phyloP scores from a whole-genome alignment of 2,329 filamentous ascomycete species.

The Fusarium sublunatum region DNA sequence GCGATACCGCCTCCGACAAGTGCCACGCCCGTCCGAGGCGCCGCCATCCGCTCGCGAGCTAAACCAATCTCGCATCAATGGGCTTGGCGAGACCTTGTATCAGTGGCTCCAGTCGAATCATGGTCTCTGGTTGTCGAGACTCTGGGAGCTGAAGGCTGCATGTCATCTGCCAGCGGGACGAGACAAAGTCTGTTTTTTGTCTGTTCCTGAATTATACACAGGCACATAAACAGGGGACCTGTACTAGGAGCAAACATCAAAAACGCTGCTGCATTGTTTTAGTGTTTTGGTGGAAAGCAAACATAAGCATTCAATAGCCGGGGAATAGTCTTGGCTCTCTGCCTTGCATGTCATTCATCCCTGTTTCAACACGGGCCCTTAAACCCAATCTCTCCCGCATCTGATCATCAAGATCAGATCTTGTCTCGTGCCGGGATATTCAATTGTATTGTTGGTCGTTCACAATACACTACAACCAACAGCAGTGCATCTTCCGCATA shows the following conservation, averaged over 20 bases:
- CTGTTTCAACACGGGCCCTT: not conserved
- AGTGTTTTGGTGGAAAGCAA: no score
- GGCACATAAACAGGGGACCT: not conserved
- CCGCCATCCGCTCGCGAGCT: slow-evolving; percentile 19
- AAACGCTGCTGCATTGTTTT: not conserved
- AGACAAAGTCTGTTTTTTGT: slow-evolving; percentile 2
- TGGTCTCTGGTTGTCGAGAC: slow-evolving; percentile 4
- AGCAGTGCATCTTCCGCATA: slow-evolving; percentile 24
- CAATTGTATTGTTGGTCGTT: no score
- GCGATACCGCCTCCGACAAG: slow-evolving; percentile 20
- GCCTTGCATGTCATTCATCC: not conserved
- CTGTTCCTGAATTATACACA: not conserved
- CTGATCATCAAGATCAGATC: slow-evolving; percentile 3
- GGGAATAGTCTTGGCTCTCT: not conserved
- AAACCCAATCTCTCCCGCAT: slow-evolving; percentile 2
- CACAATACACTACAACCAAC: not conserved
- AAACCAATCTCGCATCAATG: slow-evolving; percentile 7
- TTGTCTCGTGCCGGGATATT: slow-evolving; percentile 4
- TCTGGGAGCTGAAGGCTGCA: not conserved
- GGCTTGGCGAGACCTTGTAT: slow-evolving; percentile 17
- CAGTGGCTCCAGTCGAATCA: slow-evolving; percentile 9
- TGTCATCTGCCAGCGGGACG: slow-evolving; percentile 30
- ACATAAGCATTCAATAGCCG: not conserved
- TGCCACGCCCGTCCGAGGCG: slow-evolving; percentile 24
- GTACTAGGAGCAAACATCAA: no score